These are phyloP conservation scores for Cercospora zeina DNA, from an alignment of 2,329 filamentous ascomycete genomes.

Conservation along the genomic window DNA sequence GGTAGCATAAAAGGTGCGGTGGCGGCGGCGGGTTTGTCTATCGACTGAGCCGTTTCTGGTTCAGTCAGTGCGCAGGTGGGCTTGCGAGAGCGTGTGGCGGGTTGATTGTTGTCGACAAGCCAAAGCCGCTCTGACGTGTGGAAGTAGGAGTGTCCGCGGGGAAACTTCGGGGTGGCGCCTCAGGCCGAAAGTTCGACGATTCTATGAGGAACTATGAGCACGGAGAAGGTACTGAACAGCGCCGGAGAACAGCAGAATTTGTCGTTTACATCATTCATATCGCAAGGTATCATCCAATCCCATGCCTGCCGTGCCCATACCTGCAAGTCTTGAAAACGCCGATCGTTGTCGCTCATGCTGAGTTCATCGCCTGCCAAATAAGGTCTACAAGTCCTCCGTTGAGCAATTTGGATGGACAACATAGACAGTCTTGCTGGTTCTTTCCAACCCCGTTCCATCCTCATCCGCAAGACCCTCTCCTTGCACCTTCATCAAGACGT, in stretches of 20 bases:
- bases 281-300: background rate
- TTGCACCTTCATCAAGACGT: slow-evolving; percentile 62
- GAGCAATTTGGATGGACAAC: slow-evolving; percentile 93
- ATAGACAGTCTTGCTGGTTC: slow-evolving; percentile 64
- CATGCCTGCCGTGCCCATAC: background rate
- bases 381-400: slow-evolving; percentile 57
- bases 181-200: background rate
- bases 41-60: slow-evolving; percentile 60
- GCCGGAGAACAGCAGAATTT: background rate
- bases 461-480: slow-evolving; percentile 88
- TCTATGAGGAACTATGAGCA: background rate
- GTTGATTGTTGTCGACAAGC: slow-evolving; percentile 7
- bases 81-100: slow-evolving; percentile 19
- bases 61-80: slow-evolving; percentile 47
- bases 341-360: background rate
- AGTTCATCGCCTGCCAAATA: background rate
- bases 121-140: slow-evolving; percentile 8
- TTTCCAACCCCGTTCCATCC: slow-evolving; percentile 58
- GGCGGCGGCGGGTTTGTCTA: slow-evolving; percentile 35
- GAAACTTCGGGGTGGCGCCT: slow-evolving; percentile 2
- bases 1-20: slow-evolving; percentile 64
- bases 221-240: background rate
- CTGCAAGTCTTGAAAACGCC: background rate
- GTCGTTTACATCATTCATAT: background rate
- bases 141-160: background rate